phyloP scores from a whole-genome alignment of 2,329 filamentous ascomycete genomes.

The Colletotrichum sp. region DNA sequence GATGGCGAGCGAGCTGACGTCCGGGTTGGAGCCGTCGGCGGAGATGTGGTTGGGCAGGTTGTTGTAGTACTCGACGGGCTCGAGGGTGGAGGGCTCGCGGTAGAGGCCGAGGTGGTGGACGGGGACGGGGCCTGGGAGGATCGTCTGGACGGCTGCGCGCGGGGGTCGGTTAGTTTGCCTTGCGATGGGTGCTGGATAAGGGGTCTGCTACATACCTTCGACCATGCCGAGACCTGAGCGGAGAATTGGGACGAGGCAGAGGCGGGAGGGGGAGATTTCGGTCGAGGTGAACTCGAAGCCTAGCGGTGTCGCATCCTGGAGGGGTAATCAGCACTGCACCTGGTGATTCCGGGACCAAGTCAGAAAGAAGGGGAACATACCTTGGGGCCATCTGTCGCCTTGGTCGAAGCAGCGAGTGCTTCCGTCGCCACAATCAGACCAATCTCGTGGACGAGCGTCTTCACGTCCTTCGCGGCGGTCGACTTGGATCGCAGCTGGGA shows the following conservation, averaged over 20 bases:
- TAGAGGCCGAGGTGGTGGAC: conserved; percentile 95
- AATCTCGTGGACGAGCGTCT: conserved; percentile 85
- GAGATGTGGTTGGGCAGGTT: conserved; percentile 80
- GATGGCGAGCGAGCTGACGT: conserved; percentile 68
- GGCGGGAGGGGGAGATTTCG: conserved; percentile 64
- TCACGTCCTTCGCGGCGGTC: conserved; percentile 76
- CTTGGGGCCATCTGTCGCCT: conserved; percentile 61
- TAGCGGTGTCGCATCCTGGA: conserved; percentile 77
- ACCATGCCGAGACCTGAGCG: conserved; percentile 91
- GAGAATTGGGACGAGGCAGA: conserved; percentile 91
- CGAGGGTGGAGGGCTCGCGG: conserved; percentile 84
- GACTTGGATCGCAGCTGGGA: conserved; percentile 81
- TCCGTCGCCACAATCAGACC: conserved; percentile 82
- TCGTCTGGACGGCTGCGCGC: conserved; percentile 71
- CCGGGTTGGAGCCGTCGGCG: conserved; percentile 38
- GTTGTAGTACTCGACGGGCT: conserved; percentile 97
- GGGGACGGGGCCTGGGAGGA: conserved; percentile 81
- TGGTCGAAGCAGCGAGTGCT: conserved; percentile 71
- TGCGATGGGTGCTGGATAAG: not conserved
- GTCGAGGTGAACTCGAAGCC: conserved; percentile 76
- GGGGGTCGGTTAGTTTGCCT: conserved; percentile 11
- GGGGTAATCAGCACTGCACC: not conserved
- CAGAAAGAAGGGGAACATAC: conserved; percentile 45
- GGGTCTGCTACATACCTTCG: conserved; percentile 60
- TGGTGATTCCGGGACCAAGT: not conserved